Evolutionary conservation across 768 basidiomycete genomes (phyloP), one percentile per base, ranked within the genome.

Genomic region (Gloeopeniophorella convolvens): DNA sequence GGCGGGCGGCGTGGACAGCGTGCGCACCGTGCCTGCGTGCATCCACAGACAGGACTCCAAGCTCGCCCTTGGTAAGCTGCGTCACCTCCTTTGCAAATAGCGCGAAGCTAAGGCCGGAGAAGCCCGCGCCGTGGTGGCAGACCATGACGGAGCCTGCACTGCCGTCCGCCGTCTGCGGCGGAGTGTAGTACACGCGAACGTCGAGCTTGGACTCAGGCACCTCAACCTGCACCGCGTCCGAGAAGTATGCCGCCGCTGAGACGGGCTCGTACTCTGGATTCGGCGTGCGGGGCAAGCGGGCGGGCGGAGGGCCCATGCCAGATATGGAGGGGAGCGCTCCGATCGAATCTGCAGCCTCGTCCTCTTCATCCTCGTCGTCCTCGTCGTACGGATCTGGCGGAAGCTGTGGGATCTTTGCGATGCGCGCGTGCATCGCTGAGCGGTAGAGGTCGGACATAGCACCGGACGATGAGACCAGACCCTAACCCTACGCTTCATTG

Each of bases 91-190:
- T 85, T n/a, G 94, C 91, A 50, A 96, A 74, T 60, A 82, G 84
- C 2, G 96, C 93, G 65, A 95, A 99, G 56, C 80, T 89, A 54
- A 97, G 71, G 0, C 82, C 96, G 0, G 85, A 84, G 63, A 91
- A 91, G 12, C 96, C 96, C 0, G 91, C 95, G 1, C 96, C 96
- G 59, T 99, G 95, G 60, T 96, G 93, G 68, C 89, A 94, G 5
- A 97, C 76, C 64, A 98, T 78, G 3, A 95, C 80, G 0, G 85
- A 83, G 15, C 72, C 74, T 0, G 57, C 26, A n/a, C 50, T 48
- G 30, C 73, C 76, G 44, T 73, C 70, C 16, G 68, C 57, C 26
- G 68, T 65, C 41, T 72, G 72, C 1, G 92, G 80, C 1, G 85
- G 77, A 0, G 89, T 86, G 63, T 94, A 88, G 67, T 97, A 96